Conservation (phyloP, 192 early-diverging fungal genomes). For the Pilaira anomala region DNA sequence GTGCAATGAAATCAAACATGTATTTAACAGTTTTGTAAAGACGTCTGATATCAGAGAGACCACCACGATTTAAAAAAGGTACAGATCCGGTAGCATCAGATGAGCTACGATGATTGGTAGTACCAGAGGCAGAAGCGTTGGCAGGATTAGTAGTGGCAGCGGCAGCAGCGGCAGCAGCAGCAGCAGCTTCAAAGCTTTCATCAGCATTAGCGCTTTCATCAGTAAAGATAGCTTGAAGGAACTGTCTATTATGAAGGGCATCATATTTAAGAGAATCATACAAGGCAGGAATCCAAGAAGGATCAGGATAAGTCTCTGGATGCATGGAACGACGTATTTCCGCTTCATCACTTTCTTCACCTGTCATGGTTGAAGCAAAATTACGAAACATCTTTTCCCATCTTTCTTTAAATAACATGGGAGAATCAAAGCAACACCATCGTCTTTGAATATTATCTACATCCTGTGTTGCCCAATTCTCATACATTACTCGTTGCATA, state of each 20-base stretch:
- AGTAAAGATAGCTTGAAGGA: conserved; percentile 71
- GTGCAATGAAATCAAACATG: conserved; percentile 91
- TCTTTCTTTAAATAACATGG: conserved; percentile 83
- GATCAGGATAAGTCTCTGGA: conserved; percentile 33
- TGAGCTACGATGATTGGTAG: neutral
- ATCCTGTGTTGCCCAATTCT: conserved; percentile 62
- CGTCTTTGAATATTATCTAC: conserved; percentile 64
- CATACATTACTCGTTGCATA: conserved; percentile 71
- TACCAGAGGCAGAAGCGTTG: neutral
- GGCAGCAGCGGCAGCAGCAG: neutral
- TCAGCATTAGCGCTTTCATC: conserved; percentile 13
- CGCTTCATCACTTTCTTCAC: conserved; percentile 10
- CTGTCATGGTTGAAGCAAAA: conserved; percentile 50
- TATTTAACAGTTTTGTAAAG: conserved; percentile 79
- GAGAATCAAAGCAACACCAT: conserved; percentile 92
- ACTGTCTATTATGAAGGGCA: conserved; percentile 88
- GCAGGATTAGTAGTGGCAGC: neutral
- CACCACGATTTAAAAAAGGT: neutral
- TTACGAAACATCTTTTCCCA: conserved; percentile 95
- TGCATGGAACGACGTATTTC: conserved; percentile 4
- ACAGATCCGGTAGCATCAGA: neutral
- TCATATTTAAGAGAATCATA: conserved; percentile 98
- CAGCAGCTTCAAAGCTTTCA: neutral
- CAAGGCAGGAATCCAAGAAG: conserved; percentile 85
- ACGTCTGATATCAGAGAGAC: conserved; percentile 41